These are phyloP conservation scores for Pythium oligandrum DNA, from an alignment of 352 stramenopile genomes.

Conservation along the genomic window DNA sequence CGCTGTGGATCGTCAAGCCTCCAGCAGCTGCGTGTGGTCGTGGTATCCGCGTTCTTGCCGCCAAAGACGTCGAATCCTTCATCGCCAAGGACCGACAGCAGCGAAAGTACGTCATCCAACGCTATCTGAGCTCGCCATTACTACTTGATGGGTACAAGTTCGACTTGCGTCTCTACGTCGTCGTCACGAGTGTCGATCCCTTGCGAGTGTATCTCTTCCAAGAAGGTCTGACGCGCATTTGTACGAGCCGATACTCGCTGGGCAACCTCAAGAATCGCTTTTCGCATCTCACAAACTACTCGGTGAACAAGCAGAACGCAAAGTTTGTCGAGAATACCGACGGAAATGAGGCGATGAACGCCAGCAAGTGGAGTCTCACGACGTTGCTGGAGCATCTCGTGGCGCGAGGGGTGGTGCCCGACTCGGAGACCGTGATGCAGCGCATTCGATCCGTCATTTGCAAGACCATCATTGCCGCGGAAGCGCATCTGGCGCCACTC, in stretches of 20 bases:
- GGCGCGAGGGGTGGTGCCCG: constrained; percentile 21
- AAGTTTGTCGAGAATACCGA: constrained; percentile 57
- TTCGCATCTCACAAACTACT: constrained; percentile 73
- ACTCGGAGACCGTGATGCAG: constrained; percentile 23
- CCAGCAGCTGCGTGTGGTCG: constrained; percentile 80
- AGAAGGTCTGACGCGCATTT: constrained; percentile 83
- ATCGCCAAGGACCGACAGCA: constrained; percentile 18
- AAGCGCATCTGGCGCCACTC: constrained; percentile 57
- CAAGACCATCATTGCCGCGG: constrained; percentile 70
- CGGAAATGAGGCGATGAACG: constrained; percentile 31
- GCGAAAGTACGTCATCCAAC: constrained; percentile 65
- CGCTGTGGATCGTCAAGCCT: constrained; percentile 88
- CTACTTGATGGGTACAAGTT: constrained; percentile 88
- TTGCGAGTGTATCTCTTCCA: constrained; percentile 84
- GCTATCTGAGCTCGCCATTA: constrained; percentile 69
- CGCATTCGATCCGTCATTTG: constrained; percentile 55
- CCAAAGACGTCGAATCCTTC: constrained; percentile 29
- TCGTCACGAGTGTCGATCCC: constrained; percentile 85
- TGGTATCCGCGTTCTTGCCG: constrained; percentile 76
- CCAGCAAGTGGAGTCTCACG: constrained; percentile 69
- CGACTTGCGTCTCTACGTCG: constrained; percentile 85
- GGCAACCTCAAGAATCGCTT: constrained; percentile 62
- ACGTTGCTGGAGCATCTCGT: constrained; percentile 44
- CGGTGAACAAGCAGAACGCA: constrained; percentile 63
- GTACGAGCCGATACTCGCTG: constrained; percentile 70